Base-by-base conservation (phyloP, 1,284 basidiomycete genomes). In the Marasmius tenuissimus region DNA sequence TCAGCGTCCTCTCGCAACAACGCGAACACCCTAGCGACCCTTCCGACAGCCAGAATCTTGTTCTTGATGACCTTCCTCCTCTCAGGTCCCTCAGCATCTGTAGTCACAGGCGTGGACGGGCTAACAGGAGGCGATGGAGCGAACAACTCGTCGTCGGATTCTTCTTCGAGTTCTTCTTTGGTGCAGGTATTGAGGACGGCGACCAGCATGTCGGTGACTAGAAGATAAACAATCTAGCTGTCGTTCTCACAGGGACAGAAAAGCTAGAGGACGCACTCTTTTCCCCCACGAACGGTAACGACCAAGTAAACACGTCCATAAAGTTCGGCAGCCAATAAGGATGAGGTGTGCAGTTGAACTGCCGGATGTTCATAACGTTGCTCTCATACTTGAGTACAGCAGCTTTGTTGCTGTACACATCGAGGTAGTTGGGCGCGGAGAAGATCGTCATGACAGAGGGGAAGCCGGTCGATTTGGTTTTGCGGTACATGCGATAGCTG, bases 361-460 rank as follows among this genome's bases (percentile, higher is more conserved):
- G 95, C 50, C 91, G 86, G 69, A 95, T 95, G 73, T 97, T 97
- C 89, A 97, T 92, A 55, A 97, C 94, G 72, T 97, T 97, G 73
- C 92, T 93, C 75, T 97, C 96, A 73, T 97, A 97, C 79, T 97
- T 97, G 72, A 97, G 86, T 5, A 97, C 95, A 0, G 96, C 95
- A 1, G 95, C 95, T 79, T 97, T 97, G 81, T 97, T 97, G 75
- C 96, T 94, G 78, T 97, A 97, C 39, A 97, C 93, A 72, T 97
- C 95, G 59, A 97, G 89, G 74, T 97, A 97, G 76, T 97, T 97
- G 33, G 95, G 94, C 7, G 95, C 95, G 11, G 92, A 94, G 78
- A 97, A 97, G 69, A 97, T 95, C 51, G 96, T 97, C 93, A 97
- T 97, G 63, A 97, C 94, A 11, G 94, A 96, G 3, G 96, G 95